Evolutionary conservation across 805 yeast genomes (phyloP), one percentile per base, ranked within the genome.

Genomic region (Priceomyces medius): DNA sequence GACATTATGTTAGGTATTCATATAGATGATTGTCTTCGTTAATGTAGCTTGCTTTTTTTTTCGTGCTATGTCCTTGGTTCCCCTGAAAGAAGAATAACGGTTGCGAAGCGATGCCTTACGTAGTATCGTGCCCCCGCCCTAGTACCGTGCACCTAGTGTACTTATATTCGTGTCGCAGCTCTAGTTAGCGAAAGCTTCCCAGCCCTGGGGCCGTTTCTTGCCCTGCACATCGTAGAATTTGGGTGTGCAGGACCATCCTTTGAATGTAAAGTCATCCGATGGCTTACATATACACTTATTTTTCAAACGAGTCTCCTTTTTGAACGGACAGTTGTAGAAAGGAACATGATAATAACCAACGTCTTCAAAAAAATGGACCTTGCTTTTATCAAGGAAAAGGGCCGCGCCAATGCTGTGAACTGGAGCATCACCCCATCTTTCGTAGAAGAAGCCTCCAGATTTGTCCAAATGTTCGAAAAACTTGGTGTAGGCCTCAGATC

Each of bases 371-470:
- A 84, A 61, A 57, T 88, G 95, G 41, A 88, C 66, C 56, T 81
- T 70, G 48, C 77, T 79, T 61, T 76, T 78, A 41, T 84, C 80
- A 63, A 86, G 58, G 68, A 88, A 84, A 49, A 88, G 66, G 7
- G 95, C 71, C 14, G 88, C 95, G 27, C 91, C 96, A 54, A 87
- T 81, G 9, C 93, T 84, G 63, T 87, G 95, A 37, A 88, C 83
- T 26, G 96, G 96, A 20, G 95, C 96, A 64, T 88, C 96, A 53
- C 96, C 95, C 96, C 95, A 87, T 65, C 96, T 77, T 71, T 85
- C 89, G 63, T 88, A 88, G 69, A 85, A 88, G 68, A 88, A 88
- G 9, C 96, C 95, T 60, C 96, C 95, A 14, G 82, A 77, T 48
- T 77, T 61, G 64, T 87, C 95, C 56, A 87, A 74, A 51, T 73